Base-by-base conservation (phyloP, 495 filamentous ascomycete genomes). In the Thermochaetoides thermophila region DNA sequence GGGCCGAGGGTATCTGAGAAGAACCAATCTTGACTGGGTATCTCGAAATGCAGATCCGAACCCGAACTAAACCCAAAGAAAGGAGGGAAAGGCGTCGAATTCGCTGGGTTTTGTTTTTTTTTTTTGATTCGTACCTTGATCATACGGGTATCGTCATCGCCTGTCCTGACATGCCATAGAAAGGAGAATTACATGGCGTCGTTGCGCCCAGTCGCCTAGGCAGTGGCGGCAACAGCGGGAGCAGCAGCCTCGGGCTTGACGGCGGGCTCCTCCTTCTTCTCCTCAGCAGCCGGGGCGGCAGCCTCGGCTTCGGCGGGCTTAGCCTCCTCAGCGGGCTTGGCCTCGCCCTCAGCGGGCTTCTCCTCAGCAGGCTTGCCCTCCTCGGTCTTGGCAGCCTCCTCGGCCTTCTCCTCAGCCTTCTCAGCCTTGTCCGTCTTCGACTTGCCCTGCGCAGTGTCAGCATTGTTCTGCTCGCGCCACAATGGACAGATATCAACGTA, bases 11-110 rank as follows among this genome's bases (percentile, higher is more conserved):
- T 63, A 65, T 62, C 57, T 60, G 57, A 48, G 54, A n/a, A n/a
- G n/a, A 56, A 60, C 53, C 58, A 63, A 55, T 63, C 59, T 63
- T 45, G 56, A 50, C 47, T 51, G 61, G 63, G 63, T 65, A 63
- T 65, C 61, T 64, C 57, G 57, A 67, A 65, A 67, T 65, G 63
- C 63, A 67, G 57, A 65, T 58, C 63, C 59, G 59, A 49, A 53
- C 56, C 57, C 59, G 56, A 55, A n/a, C 57, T 57, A 57, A 57
- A 55, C 48, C 59, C 53, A 45, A 42, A 41, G 49, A 45, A 42
- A 51, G 45, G 47, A 44, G 50, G 44, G 43, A 45, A 50, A 52
- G 35, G 28, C 20, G 36, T n/a, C 31, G 44, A 49, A 38, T 53
- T 49, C 49, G 52, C 49, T 49, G 43, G 48, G 46, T 40, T 48